Percentiles rank a stretch among this genome's conserved stretches.
Evolutionary conservation across 2,329 filamentous ascomycete species (phyloP).

Genomic region (Ophiostoma ulmi): DNA sequence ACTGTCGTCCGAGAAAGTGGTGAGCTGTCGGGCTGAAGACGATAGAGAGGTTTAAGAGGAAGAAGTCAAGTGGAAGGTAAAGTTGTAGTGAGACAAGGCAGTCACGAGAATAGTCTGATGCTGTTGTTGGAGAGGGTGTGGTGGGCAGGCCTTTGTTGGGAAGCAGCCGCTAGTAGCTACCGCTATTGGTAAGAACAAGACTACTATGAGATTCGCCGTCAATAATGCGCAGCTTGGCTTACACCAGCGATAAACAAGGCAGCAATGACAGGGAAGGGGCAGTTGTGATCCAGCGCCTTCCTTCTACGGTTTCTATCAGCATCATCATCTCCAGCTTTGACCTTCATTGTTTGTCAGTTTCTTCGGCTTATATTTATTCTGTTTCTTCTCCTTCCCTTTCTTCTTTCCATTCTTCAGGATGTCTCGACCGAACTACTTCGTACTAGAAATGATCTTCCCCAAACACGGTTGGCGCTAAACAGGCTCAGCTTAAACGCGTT

Average conservation of each 20-base stretch:
- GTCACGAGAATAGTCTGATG: not conserved
- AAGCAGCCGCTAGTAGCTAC: not conserved
- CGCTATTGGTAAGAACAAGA: not conserved
- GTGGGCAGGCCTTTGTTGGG: slow-evolving; percentile 10
- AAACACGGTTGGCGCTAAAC: not conserved
- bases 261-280: not conserved
- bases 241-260: not conserved
- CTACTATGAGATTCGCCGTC: not conserved
- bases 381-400: not conserved
- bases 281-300: not conserved
- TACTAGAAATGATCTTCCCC: not conserved
- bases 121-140: not conserved
- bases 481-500: slow-evolving; percentile 10
- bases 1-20: not conserved
- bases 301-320: not conserved
- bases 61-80: not conserved
- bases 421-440: not conserved
- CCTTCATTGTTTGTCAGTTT: not conserved
- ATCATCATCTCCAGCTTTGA: not conserved
- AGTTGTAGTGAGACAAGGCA: not conserved
- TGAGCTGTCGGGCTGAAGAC: not conserved
- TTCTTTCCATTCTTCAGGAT: not conserved
- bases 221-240: not conserved
- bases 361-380: not conserved
- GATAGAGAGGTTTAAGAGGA: not conserved